Evolutionary conservation across 1,284 basidiomycete species (phyloP), one percentile per base, ranked within the genome.

Genomic region (Amylostereum chailletii): DNA sequence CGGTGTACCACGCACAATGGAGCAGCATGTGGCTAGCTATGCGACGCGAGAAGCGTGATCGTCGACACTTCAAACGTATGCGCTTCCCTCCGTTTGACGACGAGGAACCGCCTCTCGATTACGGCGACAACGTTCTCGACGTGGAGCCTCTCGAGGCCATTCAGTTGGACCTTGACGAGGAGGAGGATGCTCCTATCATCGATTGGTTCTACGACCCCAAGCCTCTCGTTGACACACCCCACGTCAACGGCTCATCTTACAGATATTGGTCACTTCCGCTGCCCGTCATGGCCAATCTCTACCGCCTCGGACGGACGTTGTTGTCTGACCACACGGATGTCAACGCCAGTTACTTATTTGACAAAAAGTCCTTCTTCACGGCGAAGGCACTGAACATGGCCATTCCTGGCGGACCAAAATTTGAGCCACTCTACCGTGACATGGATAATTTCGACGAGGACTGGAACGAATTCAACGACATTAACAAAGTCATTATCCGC

Each of bases 381-480:
- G 95, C 96, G 34, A 99, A 99, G 71, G 90, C 91, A 7, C 77
- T 99, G 57, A 99, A 98, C 70, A 90, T 98, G 79, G 96, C 95
- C 43, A 95, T 99, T 56, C 96, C 96, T 0, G 96, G 96, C 55
- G 96, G 96, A 50, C 96, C 94, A 3, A 98, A 98, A 67, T 99
- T 98, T 57, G 94, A 97, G 73, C 94, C 91, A 29, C 69, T 94
- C 33, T 90, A 90, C 69, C 83, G 94, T 45, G 96, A 99, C 62
- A 94, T 94, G 80, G 96, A 99, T 61, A 79, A 88, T 7, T 97
- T 93, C 60, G 96, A 99, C 62, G 95, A 99, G 67, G 96, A 99
- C 65, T 99, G 96, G 94, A 98, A 98, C 70, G 95, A 99, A 69
- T 99, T 99, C 64, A 99, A 99, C 65, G 96, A 99, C 65, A 97